phyloP scores from a whole-genome alignment of 1,284 basidiomycete species.

The Gymnopus androsaceus region DNA sequence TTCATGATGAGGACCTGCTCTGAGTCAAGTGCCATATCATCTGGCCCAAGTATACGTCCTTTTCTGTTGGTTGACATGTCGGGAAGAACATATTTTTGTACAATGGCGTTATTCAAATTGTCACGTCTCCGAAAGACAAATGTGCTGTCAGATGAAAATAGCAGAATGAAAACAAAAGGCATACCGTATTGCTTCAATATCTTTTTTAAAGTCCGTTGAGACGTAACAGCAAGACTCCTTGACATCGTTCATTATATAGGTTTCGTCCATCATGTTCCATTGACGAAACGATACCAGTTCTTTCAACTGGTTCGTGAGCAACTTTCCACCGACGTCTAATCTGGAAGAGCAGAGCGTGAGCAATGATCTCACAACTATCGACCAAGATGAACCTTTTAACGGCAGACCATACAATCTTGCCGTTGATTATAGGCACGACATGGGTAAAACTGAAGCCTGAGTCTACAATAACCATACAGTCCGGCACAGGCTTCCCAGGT shows the following conservation, averaged over 20 bases:
- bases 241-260: constrained; percentile 87
- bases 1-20: constrained; percentile 86
- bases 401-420: constrained; percentile 74
- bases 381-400: constrained; percentile 66
- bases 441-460: constrained; percentile 93
- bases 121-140: neutral
- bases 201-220: constrained; percentile 68
- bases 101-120: constrained; percentile 61
- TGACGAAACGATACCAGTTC: constrained; percentile 92
- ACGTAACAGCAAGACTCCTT: constrained; percentile 90
- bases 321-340: constrained; percentile 91
- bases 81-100: constrained; percentile 88
- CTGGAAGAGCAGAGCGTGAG: constrained; percentile 40
- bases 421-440: constrained; percentile 81
- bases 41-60: constrained; percentile 64
- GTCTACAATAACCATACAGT: constrained; percentile 85
- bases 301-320: constrained; percentile 93
- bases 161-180: constrained; percentile 28
- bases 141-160: neutral
- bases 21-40: constrained; percentile 55
- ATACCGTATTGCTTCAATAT: constrained; percentile 82
- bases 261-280: constrained; percentile 98
- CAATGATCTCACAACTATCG: constrained; percentile 8
- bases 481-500: constrained; percentile 53
- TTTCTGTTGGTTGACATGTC: constrained; percentile 76